Evolutionary conservation across 1,284 basidiomycete species (phyloP).

Genomic region (Melampsora larici-populina): DNA sequence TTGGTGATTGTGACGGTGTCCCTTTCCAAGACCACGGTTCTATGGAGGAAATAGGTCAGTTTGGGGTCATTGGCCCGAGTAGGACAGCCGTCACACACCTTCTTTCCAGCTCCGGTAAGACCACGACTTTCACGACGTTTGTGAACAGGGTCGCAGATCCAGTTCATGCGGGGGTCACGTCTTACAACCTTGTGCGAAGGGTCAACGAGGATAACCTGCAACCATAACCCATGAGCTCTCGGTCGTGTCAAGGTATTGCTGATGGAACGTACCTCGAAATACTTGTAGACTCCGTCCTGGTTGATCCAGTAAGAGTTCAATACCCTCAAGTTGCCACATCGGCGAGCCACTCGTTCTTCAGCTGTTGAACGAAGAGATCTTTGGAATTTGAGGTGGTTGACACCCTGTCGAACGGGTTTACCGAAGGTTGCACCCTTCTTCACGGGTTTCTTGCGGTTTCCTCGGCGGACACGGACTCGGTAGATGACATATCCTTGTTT

Average conservation of each 20-base stretch:
- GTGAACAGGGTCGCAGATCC: conserved; percentile 98
- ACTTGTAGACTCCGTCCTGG: conserved; percentile 59
- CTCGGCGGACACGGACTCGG: conserved; percentile 93
- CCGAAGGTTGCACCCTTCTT: conserved; percentile 99
- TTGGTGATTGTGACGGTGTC: conserved; percentile 89
- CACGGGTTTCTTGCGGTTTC: conserved; percentile 98
- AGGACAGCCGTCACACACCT: conserved; percentile 53
- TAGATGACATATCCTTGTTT: conserved; percentile 99
- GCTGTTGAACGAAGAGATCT: conserved; percentile 87
- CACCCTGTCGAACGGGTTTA: conserved; percentile 99
- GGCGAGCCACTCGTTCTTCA: conserved; percentile 95
- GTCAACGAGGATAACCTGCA: conserved; percentile 97
- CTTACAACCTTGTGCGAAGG: conserved; percentile 83
- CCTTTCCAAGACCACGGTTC: conserved; percentile 94
- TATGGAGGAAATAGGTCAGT: conserved; percentile 50
- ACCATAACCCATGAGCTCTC: conserved; percentile 61
- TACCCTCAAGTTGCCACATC: conserved; percentile 93
- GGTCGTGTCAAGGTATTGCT: conserved; percentile 41
- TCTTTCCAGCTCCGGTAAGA: conserved; percentile 92
- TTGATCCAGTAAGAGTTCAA: conserved; percentile 97
- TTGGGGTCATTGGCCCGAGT: conserved; percentile 16
- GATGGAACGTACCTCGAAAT: conserved; percentile 70
- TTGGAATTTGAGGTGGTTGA: conserved; percentile 99
- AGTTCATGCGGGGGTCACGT: conserved; percentile 95
- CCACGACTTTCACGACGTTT: conserved; percentile 97